Conservation (phyloP, 306 rosid genomes). For the Malus asiatica region DNA sequence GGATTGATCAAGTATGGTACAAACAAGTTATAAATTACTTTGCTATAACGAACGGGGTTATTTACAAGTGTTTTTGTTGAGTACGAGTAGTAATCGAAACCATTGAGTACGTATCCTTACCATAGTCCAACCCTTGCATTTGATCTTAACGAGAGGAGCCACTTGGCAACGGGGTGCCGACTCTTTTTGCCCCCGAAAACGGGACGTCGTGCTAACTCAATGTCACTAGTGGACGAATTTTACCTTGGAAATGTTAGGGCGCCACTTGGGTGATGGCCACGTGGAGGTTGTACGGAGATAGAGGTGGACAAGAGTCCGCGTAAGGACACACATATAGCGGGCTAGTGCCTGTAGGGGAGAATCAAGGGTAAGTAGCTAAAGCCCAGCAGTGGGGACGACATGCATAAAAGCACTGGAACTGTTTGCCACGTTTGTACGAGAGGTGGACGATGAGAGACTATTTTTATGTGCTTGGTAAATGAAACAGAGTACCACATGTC, state of each 20-base stretch:
- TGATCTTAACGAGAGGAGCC: background rate
- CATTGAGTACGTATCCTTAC: background rate
- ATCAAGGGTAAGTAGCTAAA: background rate
- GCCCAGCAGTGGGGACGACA: background rate
- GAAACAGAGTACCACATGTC: fast-evolving
- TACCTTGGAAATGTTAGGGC: background rate
- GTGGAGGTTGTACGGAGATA: background rate
- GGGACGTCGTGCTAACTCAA: background rate
- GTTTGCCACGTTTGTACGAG: too few species aligned
- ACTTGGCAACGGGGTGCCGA: background rate
- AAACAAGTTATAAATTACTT: too few species aligned
- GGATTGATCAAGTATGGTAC: too few species aligned
- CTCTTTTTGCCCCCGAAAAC: background rate
- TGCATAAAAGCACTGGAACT: background rate
- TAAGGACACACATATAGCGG: slow-evolving; percentile 2
- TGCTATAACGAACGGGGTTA: too few species aligned
- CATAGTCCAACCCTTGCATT: background rate
- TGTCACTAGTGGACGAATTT: background rate
- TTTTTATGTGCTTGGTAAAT: too few species aligned
- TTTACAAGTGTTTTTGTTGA: too few species aligned
- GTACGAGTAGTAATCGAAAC: too few species aligned
- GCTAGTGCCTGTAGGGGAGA: background rate
- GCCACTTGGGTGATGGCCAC: background rate
- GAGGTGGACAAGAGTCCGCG: background rate
- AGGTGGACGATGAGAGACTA: too few species aligned